These are phyloP conservation scores for Globisporangium barbulae DNA, from an alignment of 352 stramenopile genomes.

Conservation along the genomic window DNA sequence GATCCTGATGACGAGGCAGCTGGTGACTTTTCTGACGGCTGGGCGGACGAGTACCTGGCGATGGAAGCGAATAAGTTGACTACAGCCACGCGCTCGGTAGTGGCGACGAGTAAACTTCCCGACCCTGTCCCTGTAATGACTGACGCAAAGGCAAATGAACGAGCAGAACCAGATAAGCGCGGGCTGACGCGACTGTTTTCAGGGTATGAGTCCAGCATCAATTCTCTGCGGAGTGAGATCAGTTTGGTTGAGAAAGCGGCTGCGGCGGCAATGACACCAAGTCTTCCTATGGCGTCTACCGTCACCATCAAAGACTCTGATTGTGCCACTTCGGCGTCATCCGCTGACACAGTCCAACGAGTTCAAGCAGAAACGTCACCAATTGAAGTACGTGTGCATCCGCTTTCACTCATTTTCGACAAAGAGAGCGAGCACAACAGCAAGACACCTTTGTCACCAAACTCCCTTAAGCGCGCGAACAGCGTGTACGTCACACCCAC, in stretches of 20 bases:
- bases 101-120: not conserved
- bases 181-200: constrained; percentile 7
- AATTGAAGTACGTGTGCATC: constrained; percentile 24
- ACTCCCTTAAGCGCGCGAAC: constrained; percentile 38
- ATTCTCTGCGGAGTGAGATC: constrained; percentile 13
- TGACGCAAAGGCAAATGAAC: not conserved
- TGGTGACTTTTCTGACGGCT: constrained; percentile 36
- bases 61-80: constrained; percentile 8
- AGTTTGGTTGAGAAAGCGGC: constrained; percentile 9
- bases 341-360: not conserved
- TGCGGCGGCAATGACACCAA: not conserved
- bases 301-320: not conserved
- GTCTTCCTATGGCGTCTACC: not conserved
- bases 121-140: not conserved
- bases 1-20: constrained; percentile 16
- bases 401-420: constrained; percentile 18
- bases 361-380: not conserved
- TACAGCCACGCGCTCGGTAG: not conserved
- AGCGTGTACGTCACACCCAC: constrained; percentile 30
- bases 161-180: not conserved
- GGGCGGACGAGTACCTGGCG: constrained; percentile 37
- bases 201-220: constrained; percentile 6
- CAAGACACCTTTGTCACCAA: constrained; percentile 25
- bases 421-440: constrained; percentile 13
- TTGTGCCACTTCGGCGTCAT: not conserved